Conservation (phyloP, 1,139 yeast genomes). For the Taphrina wiesneri region DNA sequence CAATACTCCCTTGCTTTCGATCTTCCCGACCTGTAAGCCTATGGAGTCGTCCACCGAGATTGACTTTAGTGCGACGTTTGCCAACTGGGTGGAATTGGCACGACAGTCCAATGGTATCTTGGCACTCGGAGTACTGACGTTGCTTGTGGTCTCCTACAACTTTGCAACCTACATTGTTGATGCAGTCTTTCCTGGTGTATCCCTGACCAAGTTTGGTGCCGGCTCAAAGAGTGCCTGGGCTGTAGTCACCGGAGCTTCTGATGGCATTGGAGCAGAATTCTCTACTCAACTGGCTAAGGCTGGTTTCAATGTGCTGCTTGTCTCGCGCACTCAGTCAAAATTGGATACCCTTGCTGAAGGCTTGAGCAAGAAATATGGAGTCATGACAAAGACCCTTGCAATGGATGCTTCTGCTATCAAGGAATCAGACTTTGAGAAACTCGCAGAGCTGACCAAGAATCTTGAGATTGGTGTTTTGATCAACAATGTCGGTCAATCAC, state of each 20-base stretch:
- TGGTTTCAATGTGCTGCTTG: constrained; percentile 79
- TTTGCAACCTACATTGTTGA: constrained; percentile 18
- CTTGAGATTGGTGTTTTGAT: constrained; percentile 67
- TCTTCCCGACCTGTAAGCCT: neutral
- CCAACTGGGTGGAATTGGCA: constrained; percentile 8
- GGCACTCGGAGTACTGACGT: constrained; percentile 15
- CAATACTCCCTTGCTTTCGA: neutral
- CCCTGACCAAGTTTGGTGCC: constrained; percentile 69
- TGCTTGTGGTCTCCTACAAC: constrained; percentile 21
- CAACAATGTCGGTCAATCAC: constrained; percentile 94
- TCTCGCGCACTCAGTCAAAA: constrained; percentile 81
- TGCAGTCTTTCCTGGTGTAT: constrained; percentile 24
- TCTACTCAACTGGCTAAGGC: constrained; percentile 79
- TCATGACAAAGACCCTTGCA: constrained; percentile 66
- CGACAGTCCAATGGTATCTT: constrained; percentile 18
- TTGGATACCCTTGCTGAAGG: constrained; percentile 68
- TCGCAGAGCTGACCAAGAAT: constrained; percentile 54
- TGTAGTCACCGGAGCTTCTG: constrained; percentile 93
- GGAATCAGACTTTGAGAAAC: constrained; percentile 56
- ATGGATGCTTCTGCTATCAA: constrained; percentile 71
- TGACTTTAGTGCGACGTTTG: constrained; percentile 16
- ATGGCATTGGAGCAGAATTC: constrained; percentile 94
- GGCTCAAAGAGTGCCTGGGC: constrained; percentile 67
- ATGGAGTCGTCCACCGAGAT: constrained; percentile 10
- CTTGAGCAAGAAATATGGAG: constrained; percentile 59